Percentiles rank a stretch among this genome's conserved stretches.
Conservation (phyloP, 2,329 filamentous ascomycete genomes). For the Leptographium galeiforme region DNA sequence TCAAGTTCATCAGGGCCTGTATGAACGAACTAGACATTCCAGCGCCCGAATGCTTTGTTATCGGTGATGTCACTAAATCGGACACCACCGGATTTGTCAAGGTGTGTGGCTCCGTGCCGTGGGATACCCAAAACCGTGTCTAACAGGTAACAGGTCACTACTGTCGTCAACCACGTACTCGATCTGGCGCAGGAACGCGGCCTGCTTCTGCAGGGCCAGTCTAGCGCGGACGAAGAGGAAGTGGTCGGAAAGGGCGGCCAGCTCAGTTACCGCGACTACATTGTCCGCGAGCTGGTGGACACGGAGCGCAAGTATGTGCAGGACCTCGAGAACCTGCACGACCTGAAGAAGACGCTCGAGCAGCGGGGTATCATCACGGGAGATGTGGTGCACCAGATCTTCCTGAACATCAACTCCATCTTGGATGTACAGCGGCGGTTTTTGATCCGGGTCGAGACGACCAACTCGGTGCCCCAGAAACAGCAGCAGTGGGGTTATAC, state of each 20-base stretch:
- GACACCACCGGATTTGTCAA: constrained; percentile 97
- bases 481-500: constrained; percentile 91
- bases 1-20: constrained; percentile 86
- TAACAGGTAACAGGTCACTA: constrained; percentile 49
- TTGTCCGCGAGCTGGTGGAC: constrained; percentile 81
- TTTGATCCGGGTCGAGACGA: constrained; percentile 89
- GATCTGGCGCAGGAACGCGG: constrained; percentile 73
- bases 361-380: constrained; percentile 79
- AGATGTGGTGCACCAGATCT: constrained; percentile 86
- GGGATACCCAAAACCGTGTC: neutral
- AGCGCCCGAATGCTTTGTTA: constrained; percentile 74
- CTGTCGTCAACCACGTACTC: constrained; percentile 83
- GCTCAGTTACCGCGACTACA: constrained; percentile 68
- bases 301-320: constrained; percentile 97
- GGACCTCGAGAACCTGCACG: constrained; percentile 85
- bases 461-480: constrained; percentile 65
- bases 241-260: constrained; percentile 46
- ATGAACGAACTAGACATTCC: constrained; percentile 69
- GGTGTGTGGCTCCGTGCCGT: constrained; percentile 30
- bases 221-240: constrained; percentile 41
- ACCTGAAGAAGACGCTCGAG: constrained; percentile 80
- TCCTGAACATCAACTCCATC: constrained; percentile 88
- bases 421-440: constrained; percentile 93
- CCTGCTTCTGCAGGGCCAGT: constrained; percentile 49
- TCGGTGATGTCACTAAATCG: constrained; percentile 80